Conservation (phyloP, 345 rosid species). For the Eucalyptus cladocalyx region DNA sequence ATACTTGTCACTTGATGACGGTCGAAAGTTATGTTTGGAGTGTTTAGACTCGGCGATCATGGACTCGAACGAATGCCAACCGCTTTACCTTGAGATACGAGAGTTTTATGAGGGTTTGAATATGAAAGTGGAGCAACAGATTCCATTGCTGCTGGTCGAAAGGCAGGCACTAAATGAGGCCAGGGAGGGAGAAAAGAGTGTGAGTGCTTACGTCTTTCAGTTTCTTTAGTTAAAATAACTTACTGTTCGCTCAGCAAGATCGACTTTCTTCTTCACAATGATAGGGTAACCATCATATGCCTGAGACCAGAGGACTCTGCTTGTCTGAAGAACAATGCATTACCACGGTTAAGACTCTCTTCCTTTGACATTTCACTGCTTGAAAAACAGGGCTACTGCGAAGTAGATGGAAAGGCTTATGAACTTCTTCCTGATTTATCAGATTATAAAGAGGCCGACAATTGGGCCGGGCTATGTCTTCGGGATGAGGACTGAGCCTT, state of each 20-base stretch:
- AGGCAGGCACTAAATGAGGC: slow-evolving; percentile 27
- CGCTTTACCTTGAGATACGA: slow-evolving; percentile 34
- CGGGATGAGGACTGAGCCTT: slow-evolving; percentile 79
- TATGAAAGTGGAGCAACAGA: slow-evolving; percentile 36
- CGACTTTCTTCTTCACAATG: not conserved
- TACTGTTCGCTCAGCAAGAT: not conserved
- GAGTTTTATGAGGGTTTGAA: slow-evolving; percentile 41
- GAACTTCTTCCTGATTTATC: not conserved
- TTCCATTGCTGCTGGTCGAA: slow-evolving; percentile 45
- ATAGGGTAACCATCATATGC: slow-evolving; percentile 93
- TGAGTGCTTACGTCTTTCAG: not conserved
- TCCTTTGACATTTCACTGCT: not conserved
- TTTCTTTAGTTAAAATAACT: not conserved
- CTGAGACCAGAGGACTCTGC: slow-evolving; percentile 99
- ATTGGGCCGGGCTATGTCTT: slow-evolving; percentile 48
- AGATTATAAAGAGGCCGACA: slow-evolving; percentile 79
- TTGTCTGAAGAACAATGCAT: slow-evolving; percentile 95
- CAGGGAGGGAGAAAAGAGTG: slow-evolving; percentile 18
- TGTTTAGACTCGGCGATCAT: slow-evolving; percentile 38
- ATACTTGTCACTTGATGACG: slow-evolving; percentile 41
- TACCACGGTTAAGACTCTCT: slow-evolving; percentile 39
- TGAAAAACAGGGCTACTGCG: not conserved
- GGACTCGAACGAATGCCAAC: slow-evolving; percentile 43
- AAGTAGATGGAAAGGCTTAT: not conserved
- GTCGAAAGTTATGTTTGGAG: slow-evolving; percentile 37